Evolutionary conservation across 768 basidiomycete genomes (phyloP), one percentile per base, ranked within the genome.

Genomic region (Crepidotus variabilis): DNA sequence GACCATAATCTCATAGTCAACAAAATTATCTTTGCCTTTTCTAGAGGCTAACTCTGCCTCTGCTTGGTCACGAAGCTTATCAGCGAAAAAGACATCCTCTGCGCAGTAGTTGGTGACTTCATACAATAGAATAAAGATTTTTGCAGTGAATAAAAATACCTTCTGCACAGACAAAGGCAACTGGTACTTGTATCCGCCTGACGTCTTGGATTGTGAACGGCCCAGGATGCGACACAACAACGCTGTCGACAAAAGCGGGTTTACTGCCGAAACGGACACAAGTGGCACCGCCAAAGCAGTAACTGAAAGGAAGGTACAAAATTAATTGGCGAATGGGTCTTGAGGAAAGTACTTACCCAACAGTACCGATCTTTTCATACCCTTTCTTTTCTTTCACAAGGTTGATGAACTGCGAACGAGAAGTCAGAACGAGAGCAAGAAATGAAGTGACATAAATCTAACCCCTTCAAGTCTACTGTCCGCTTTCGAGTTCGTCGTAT

Each of bases 1-100:
- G 5, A 68, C 67, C 52, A 68, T 71, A 59, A 81, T 75, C 63
- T 80, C 78, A 51, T 77, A 78, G 6, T 79, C 75, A 0, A 79
- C 67, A 48, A 65, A 75, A 36, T 62, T 60, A 1, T 68, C 69
- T 32, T 72, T 72, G 11, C 65, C 73, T 45, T 74, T 73, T 32
- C 75, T 72, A 1, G 58, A 61, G 5, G 68, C 72, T 21, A 80
- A 69, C 1, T 67, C 54, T 13, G 72, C 72, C 58, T 81, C 76
- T 1, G 69, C 63, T 52, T 73, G 51, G 20, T 64, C 57, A 20
- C 75, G 72, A 2, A 66, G 56, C 22, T 62, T 23, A 1, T 63
- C 60, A 2, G 69, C 56, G 57, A 79, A 74, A 47, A 67, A 70
- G 9, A 71, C 58, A 51, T 80, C 78, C 24, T 75, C 78, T 79